Percentiles rank a stretch among this genome's conserved stretches.
Evolutionary conservation across 768 basidiomycete genomes (phyloP).

Genomic region (Agaricus sinodeliciosus): DNA sequence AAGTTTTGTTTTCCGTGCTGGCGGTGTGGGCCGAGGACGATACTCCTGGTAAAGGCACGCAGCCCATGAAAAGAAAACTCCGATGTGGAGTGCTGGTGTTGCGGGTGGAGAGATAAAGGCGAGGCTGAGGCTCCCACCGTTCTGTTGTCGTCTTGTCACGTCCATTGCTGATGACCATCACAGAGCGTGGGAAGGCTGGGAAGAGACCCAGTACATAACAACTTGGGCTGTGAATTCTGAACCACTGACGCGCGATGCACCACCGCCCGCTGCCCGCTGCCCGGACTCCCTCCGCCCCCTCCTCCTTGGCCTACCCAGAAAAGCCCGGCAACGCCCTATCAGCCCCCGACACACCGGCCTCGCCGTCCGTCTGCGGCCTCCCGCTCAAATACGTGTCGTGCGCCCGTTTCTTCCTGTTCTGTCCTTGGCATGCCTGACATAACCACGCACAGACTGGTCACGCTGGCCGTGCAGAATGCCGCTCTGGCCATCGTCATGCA

Average conservation of each 20-base stretch:
- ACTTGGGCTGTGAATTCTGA: neutral
- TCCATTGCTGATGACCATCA: too few species aligned
- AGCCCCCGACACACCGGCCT: constrained; percentile 22
- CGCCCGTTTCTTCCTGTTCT: constrained; percentile 20
- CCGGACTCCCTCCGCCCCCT: constrained; percentile 44
- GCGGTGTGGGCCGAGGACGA: constrained; percentile 55
- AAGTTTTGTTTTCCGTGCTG: constrained; percentile 15
- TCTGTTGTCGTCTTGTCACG: neutral
- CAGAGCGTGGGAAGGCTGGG: neutral
- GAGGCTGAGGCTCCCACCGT: constrained; percentile 62
- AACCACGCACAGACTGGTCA: constrained; percentile 68
- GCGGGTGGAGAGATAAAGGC: constrained; percentile 80
- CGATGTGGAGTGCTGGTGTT: constrained; percentile 40
- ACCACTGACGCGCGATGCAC: constrained; percentile 33
- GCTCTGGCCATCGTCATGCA: constrained; percentile 97
- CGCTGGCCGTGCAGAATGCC: constrained; percentile 92
- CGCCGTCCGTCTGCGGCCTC: constrained; percentile 59
- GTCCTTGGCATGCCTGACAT: neutral
- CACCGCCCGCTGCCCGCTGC: constrained; percentile 52
- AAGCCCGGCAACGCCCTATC: constrained; percentile 26
- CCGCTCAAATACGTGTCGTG: constrained; percentile 80
- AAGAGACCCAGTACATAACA: too few species aligned
- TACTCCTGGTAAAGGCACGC: constrained; percentile 85
- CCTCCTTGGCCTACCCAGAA: constrained; percentile 34
- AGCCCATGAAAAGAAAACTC: constrained; percentile 39